phyloP scores from a whole-genome alignment of 2,329 filamentous ascomycete species.

The Botrytis porri region DNA sequence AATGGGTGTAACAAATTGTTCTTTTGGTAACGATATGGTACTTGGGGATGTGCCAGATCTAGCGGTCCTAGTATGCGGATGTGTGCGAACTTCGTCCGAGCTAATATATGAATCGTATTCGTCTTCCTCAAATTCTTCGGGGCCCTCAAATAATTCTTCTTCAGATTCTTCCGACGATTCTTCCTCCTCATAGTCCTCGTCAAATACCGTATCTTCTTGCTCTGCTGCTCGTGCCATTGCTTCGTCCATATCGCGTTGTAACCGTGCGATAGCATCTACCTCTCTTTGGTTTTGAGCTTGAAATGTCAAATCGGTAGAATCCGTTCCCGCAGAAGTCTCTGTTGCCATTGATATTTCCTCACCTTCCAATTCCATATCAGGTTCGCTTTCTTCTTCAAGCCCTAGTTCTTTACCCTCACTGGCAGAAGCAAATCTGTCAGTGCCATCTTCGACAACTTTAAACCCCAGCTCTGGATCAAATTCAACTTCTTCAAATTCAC shows the following conservation, averaged over 20 bases:
- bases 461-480: slow-evolving; percentile 34
- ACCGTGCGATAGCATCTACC: slow-evolving; percentile 34
- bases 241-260: slow-evolving; percentile 37
- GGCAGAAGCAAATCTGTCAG: slow-evolving; percentile 14
- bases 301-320: slow-evolving; percentile 25
- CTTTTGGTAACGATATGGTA: slow-evolving; percentile 71
- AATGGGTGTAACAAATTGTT: slow-evolving; percentile 68
- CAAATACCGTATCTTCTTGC: slow-evolving; percentile 26
- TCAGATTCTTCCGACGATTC: slow-evolving; percentile 26
- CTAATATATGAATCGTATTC: slow-evolving; percentile 33
- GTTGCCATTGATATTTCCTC: slow-evolving; percentile 33
- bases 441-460: slow-evolving; percentile 36
- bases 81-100: slow-evolving; percentile 54
- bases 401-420: neutral
- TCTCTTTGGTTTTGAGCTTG: slow-evolving; percentile 36
- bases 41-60: slow-evolving; percentile 70
- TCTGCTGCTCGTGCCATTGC: slow-evolving; percentile 33
- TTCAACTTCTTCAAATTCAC: slow-evolving; percentile 60
- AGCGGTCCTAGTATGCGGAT: slow-evolving; percentile 72
- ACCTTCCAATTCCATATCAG: slow-evolving; percentile 38
- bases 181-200: slow-evolving; percentile 28
- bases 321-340: slow-evolving; percentile 29
- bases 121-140: slow-evolving; percentile 26
- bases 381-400: slow-evolving; percentile 2
- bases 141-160: slow-evolving; percentile 34